phyloP scores from a whole-genome alignment of 345 rosid species.

The Aquilaria yunnanensis region DNA sequence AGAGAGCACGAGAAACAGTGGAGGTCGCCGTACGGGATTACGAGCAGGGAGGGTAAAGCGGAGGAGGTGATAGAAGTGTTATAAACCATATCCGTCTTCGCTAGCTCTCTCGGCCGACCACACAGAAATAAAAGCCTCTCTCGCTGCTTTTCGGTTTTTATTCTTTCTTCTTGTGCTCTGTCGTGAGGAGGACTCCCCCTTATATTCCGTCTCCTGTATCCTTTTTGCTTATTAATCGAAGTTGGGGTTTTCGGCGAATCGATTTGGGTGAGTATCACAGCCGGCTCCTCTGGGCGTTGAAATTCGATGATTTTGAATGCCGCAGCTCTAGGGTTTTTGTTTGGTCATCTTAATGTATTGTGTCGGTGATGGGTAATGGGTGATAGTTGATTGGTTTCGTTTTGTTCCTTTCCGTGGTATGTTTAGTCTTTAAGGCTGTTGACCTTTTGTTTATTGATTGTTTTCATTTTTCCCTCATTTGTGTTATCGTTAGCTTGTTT shows the following conservation, averaged over 20 bases:
- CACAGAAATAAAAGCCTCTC: background rate
- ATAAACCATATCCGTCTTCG: conserved; percentile 6
- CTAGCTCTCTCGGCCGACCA: conserved; percentile 27
- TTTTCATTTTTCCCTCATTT: too few relatives aligned
- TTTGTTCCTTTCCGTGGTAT: too few relatives aligned
- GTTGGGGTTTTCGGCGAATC: background rate
- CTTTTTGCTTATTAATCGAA: background rate
- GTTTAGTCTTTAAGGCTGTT: too few relatives aligned
- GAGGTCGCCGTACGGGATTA: background rate
- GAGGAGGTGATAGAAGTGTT: background rate
- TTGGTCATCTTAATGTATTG: too few relatives aligned
- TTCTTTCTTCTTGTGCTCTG: background rate
- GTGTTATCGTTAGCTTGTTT: too few relatives aligned
- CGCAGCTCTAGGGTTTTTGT: background rate
- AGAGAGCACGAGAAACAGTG: background rate
- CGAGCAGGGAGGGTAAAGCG: background rate
- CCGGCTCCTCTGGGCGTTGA: background rate
- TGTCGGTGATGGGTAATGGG: too few relatives aligned
- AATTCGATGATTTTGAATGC: background rate
- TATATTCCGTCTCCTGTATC: background rate
- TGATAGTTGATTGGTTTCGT: too few relatives aligned
- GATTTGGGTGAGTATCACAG: conserved; percentile 4
- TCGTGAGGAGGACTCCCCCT: background rate
- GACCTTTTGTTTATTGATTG: too few relatives aligned
- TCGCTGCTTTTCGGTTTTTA: background rate